A percentile compares a stretch with the other conserved stretches of the same genome.
phyloP scores from a whole-genome alignment of 1,284 basidiomycete genomes.

The Moesziomyces sp. region DNA sequence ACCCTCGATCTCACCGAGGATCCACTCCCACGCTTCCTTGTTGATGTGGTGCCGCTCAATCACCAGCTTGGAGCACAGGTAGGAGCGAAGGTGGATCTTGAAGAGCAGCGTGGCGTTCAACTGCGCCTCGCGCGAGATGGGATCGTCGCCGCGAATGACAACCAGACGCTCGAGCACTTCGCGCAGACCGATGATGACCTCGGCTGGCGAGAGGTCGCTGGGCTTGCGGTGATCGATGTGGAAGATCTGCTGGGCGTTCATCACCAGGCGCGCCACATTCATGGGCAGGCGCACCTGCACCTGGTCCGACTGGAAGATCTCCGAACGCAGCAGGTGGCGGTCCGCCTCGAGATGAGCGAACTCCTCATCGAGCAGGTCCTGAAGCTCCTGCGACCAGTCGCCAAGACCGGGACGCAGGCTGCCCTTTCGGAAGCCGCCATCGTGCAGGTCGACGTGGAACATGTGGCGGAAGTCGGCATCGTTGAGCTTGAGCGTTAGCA shows the following conservation, averaged over 20 bases:
- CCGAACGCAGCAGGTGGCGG: slow-evolving; percentile 79
- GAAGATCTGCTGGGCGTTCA: slow-evolving; percentile 97
- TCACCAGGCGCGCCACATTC: slow-evolving; percentile 91
- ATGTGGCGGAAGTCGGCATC: slow-evolving; percentile 86
- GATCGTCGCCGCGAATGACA: slow-evolving; percentile 81
- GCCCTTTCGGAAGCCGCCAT: slow-evolving; percentile 71
- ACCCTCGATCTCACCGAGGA: slow-evolving; percentile 89
- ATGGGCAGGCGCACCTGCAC: slow-evolving; percentile 74
- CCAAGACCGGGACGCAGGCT: slow-evolving; percentile 94
- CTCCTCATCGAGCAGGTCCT: slow-evolving; percentile 88
- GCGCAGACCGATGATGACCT: slow-evolving; percentile 82
- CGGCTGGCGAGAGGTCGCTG: slow-evolving; percentile 87
- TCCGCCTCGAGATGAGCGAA: slow-evolving; percentile 81
- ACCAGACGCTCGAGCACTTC: slow-evolving; percentile 56
- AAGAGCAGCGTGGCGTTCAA: slow-evolving; percentile 90
- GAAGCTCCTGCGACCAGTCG: slow-evolving; percentile 84
- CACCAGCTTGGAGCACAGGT: slow-evolving; percentile 64
- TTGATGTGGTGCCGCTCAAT: slow-evolving; percentile 66
- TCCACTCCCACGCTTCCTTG: slow-evolving; percentile 91
- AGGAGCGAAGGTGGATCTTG: slow-evolving; percentile 74
- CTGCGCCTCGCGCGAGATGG: slow-evolving; percentile 80
- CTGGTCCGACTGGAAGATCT: slow-evolving; percentile 80
- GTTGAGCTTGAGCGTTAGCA: slow-evolving; percentile 87
- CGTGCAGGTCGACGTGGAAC: slow-evolving; percentile 88
- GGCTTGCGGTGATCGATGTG: slow-evolving; percentile 93